Percentiles rank a stretch among this genome's conserved stretches.
Evolutionary conservation across 345 rosid genomes (phyloP).

Genomic region (Populus euphratica): DNA sequence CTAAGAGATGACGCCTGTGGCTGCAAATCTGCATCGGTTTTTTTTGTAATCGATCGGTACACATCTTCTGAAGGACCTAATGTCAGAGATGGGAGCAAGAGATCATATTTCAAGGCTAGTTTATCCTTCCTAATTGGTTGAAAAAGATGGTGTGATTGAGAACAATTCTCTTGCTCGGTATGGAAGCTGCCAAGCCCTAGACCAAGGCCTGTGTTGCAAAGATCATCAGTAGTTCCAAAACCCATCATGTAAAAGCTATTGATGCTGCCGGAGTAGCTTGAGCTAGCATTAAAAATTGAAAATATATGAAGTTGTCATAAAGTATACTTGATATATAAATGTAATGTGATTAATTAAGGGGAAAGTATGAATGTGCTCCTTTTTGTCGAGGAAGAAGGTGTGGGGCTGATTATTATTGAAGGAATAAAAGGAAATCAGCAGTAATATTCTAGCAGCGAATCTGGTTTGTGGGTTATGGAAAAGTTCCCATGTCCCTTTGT

Average conservation of each 20-base stretch:
- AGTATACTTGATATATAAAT: too few relatives aligned
- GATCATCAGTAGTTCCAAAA: slow-evolving; percentile 21
- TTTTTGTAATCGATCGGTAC: neutral
- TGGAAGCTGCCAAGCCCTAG: slow-evolving; percentile 31
- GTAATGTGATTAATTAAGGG: neutral
- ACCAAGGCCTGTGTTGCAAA: slow-evolving; percentile 31
- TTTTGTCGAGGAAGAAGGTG: neutral
- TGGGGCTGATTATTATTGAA: neutral
- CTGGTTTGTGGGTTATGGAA: slow-evolving; percentile 8
- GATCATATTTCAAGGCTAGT: slow-evolving; percentile 26
- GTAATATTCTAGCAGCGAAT: slow-evolving; percentile 2
- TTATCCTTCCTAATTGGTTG: slow-evolving; percentile 22
- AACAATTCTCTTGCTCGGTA: neutral
- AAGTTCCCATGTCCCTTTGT: slow-evolving; percentile 6
- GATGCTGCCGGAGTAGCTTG: neutral
- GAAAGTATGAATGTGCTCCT: neutral
- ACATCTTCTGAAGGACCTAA: slow-evolving; percentile 31
- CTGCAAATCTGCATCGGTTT: slow-evolving; percentile 12
- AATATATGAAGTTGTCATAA: neutral
- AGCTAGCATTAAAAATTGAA: slow-evolving; percentile 4
- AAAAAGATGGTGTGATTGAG: slow-evolving; percentile 9
- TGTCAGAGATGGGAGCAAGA: slow-evolving; percentile 36
- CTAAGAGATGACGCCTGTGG: slow-evolving; percentile 33
- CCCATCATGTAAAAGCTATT: slow-evolving; percentile 14
- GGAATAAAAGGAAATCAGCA: slow-evolving; percentile 1